A percentile compares a stretch with the other conserved stretches of the same genome.
These are phyloP conservation scores for Podospora appendiculata DNA, from an alignment of 495 filamentous ascomycete species.

Conservation along the genomic window DNA sequence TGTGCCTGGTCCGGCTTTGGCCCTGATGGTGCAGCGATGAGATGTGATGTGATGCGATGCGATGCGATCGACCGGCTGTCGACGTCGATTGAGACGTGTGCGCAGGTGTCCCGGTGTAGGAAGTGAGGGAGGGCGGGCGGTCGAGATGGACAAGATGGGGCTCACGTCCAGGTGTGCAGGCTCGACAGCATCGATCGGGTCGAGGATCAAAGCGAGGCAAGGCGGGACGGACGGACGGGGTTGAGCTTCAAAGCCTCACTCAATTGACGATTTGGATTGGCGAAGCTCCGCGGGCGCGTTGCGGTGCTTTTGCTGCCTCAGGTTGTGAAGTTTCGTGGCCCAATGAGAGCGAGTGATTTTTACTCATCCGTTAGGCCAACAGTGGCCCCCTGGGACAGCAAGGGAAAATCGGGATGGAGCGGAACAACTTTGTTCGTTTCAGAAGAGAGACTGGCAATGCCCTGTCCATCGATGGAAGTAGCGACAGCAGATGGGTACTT, in stretches of 20 bases:
- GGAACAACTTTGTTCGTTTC: no score
- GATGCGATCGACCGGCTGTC: neutral
- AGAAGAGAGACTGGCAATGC: no score
- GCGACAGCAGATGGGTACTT: neutral
- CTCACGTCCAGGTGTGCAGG: neutral
- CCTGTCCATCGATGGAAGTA: neutral
- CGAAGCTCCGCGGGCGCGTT: neutral
- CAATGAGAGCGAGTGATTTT: neutral
- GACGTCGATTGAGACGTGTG: neutral
- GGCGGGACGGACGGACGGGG: no score
- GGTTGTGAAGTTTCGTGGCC: neutral
- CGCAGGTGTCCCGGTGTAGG: no score
- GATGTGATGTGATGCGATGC: no score
- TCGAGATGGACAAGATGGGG: no score
- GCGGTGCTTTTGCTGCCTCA: constrained; percentile 2
- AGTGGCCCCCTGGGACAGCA: no score
- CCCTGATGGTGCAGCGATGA: no score
- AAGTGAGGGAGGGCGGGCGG: no score
- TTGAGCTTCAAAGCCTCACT: neutral
- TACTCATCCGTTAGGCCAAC: neutral
- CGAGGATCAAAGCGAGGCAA: no score
- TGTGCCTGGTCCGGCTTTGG: neutral
- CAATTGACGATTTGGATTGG: constrained; percentile 3
- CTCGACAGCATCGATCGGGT: neutral
- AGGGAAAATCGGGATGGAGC: no score